Conservation (phyloP, 805 yeast species). For the Starmerella riodocensis region DNA sequence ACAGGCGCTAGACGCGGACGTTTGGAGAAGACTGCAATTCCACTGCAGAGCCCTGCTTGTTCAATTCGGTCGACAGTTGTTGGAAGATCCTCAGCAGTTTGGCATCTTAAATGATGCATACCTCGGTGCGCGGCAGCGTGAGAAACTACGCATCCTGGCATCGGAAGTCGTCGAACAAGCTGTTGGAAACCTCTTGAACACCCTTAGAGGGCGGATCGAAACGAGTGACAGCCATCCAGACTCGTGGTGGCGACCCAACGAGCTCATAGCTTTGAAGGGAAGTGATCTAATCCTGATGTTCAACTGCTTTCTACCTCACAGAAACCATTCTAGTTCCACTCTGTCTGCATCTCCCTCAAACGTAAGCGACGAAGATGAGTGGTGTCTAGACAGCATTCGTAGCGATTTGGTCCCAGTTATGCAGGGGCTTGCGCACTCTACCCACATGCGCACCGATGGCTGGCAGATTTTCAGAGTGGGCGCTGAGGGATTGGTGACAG, state of each 20-base stretch:
- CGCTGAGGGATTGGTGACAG: constrained; percentile 23
- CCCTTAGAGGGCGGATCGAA: background rate
- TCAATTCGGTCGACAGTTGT: background rate
- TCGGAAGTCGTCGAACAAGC: background rate
- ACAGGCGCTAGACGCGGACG: background rate
- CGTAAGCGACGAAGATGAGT: constrained; percentile 20
- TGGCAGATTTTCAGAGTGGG: constrained; percentile 28
- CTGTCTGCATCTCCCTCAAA: background rate
- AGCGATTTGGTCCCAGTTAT: constrained; percentile 28
- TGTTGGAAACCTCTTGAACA: too few relatives aligned
- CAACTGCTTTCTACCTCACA: constrained; percentile 16
- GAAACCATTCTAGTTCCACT: constrained; percentile 1
- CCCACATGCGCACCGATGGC: constrained; percentile 18
- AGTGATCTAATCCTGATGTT: constrained; percentile 25
- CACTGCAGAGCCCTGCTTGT: background rate
- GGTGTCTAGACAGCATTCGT: constrained; percentile 27
- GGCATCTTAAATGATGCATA: constrained; percentile 8
- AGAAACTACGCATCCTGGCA: background rate
- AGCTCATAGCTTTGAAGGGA: constrained; percentile 24
- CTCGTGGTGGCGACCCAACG: constrained; percentile 15
- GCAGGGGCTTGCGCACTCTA: constrained; percentile 18
- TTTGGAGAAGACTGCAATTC: background rate
- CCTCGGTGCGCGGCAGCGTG: constrained; percentile 2
- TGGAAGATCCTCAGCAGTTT: constrained; percentile 7
- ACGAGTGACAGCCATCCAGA: background rate